These are phyloP conservation scores for Hydnum rufescens DNA, from an alignment of 768 basidiomycete genomes.

Conservation along the genomic window DNA sequence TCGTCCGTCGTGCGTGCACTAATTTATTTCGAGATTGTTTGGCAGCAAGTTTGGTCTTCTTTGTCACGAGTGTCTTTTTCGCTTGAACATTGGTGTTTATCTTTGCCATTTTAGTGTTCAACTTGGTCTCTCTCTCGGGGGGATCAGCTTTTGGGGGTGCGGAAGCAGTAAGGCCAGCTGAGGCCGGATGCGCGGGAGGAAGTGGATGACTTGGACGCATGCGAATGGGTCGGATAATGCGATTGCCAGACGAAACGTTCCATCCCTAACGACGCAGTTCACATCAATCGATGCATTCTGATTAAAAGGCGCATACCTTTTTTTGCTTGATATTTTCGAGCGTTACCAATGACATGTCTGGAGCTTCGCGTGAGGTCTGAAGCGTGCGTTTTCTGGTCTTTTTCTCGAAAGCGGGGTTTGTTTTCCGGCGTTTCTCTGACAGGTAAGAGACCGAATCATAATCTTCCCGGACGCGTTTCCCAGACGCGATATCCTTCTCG, in stretches of 20 bases:
- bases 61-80: constrained; percentile 12
- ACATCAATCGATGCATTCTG: background rate
- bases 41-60: constrained; percentile 25
- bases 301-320: constrained; percentile 10
- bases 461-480: constrained; percentile 13
- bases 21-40: too few species aligned
- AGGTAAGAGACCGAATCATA: constrained; percentile 12
- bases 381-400: constrained; percentile 8
- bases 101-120: too few species aligned
- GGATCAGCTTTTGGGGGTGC: constrained; percentile 2
- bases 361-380: constrained; percentile 23
- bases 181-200: constrained; percentile 14
- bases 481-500: constrained; percentile 17
- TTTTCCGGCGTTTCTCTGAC: constrained; percentile 8
- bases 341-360: constrained; percentile 47
- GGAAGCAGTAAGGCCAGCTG: background rate
- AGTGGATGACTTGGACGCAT: constrained; percentile 55
- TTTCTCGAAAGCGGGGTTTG: constrained; percentile 16
- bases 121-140: too few species aligned
- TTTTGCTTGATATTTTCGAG: constrained; percentile 32
- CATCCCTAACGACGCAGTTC: constrained; percentile 27
- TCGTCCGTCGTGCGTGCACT: constrained; percentile 34
- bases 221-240: constrained; percentile 42
- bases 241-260: constrained; percentile 46
- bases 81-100: too few species aligned